Base-by-base conservation (phyloP, 2,329 filamentous ascomycete species). In the Fusarium sp. region DNA sequence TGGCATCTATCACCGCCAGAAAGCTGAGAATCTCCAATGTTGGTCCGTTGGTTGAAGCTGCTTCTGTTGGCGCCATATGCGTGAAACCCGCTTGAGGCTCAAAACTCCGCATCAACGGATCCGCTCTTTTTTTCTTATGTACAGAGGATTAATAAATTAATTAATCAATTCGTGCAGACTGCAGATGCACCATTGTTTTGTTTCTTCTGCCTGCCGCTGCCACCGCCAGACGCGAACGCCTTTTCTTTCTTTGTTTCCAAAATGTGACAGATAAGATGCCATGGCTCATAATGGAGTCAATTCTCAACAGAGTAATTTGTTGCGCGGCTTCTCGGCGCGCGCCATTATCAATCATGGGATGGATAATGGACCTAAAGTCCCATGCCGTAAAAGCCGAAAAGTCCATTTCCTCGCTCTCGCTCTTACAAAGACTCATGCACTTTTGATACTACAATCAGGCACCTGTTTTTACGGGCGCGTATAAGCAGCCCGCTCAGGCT, bases 331-430 rank as follows among this genome's bases (percentile, higher is more conserved):
- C 41, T 48, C 45, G 40, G 45, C 41, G 62, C 43, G 45, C 45
- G 57, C 47, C 54, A 66, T 63, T 43, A 66, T 63, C 37, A 9
- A 34, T 20, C 23, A 45, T 55, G 34, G 28, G 28, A 30, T 30
- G 18, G 34, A 37, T 37, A 12, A 30, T 30, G 34, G 34, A 37
- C n/a, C 18, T 53, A 54, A 46, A 21, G 45, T 43, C 21, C 30
- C 48, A 63, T 63, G 37, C 60, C 66, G 50, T 21, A 46, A 51
- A 68, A 53, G 54, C 59, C 68, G 63, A 68, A 65, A 48, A 57
- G 18, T 12, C 58, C 23, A 60, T 56, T 32, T 20, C 37, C 28
- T 30, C 28, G 28, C 12, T 30, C 12, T 58, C 28, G 13, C 23
- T 45, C 41, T 46, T 27, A 37, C 13, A 51, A n/a, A 54, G 49